Conservation (phyloP, 2,329 filamentous ascomycete genomes). For the Exophiala viscosa region DNA sequence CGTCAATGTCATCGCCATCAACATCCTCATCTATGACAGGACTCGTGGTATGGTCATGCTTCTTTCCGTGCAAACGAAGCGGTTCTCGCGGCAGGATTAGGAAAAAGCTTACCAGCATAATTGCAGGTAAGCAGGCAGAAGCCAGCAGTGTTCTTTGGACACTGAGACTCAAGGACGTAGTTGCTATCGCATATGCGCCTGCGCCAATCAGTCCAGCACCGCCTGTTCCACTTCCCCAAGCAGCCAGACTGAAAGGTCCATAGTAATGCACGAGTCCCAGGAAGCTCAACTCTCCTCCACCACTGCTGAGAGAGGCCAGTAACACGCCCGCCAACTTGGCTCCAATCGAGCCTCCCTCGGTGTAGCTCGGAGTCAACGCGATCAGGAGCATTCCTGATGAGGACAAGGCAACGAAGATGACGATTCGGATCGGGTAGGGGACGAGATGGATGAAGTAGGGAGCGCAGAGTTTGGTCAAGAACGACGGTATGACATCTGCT, state of each 20-base stretch:
- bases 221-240: constrained; percentile 90
- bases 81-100: constrained; percentile 67
- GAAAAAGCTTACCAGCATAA: constrained; percentile 86
- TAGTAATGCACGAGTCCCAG: constrained; percentile 91
- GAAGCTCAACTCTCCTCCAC: constrained; percentile 86
- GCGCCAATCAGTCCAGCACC: constrained; percentile 84
- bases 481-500: constrained; percentile 86
- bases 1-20: constrained; percentile 33
- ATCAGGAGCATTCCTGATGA: constrained; percentile 85
- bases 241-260: constrained; percentile 77
- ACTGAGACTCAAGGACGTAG: constrained; percentile 71
- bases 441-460: constrained; percentile 92
- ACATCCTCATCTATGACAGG: constrained; percentile 39
- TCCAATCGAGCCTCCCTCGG: constrained; percentile 58
- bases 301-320: constrained; percentile 78
- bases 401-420: constrained; percentile 71
- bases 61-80: constrained; percentile 46
- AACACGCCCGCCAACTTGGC: constrained; percentile 79
- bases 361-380: constrained; percentile 67
- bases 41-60: constrained; percentile 39
- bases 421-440: constrained; percentile 71
- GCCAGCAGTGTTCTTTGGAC: constrained; percentile 71
- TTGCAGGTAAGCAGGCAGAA: constrained; percentile 71
- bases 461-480: constrained; percentile 79
- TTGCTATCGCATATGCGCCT: constrained; percentile 80